phyloP scores from a whole-genome alignment of 2,329 filamentous ascomycete species.

The Sphaerulina populicola region DNA sequence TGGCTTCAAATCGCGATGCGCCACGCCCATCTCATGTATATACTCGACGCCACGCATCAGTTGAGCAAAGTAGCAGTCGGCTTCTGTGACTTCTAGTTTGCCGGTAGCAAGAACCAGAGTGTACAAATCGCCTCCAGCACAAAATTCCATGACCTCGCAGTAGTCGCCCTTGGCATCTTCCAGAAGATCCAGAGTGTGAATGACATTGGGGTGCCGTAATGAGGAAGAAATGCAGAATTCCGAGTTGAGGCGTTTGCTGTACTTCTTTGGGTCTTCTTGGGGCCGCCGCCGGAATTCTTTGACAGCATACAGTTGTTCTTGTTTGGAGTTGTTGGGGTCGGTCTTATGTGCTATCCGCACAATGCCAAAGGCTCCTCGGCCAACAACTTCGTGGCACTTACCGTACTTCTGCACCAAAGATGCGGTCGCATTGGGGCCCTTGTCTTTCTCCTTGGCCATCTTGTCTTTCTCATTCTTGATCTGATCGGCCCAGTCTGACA shows the following conservation, averaged over 20 bases:
- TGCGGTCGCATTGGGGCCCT: constrained; percentile 62
- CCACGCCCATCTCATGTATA: constrained; percentile 98
- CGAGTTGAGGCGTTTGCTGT: constrained; percentile 91
- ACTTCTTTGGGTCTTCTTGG: constrained; percentile 92
- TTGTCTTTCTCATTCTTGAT: constrained; percentile 79
- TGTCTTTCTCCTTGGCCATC: constrained; percentile 65
- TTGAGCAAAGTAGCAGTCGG: constrained; percentile 98
- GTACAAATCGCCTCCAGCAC: constrained; percentile 90
- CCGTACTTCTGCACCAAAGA: constrained; percentile 94
- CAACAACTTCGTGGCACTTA: constrained; percentile 95
- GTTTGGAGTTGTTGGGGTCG: constrained; percentile 63
- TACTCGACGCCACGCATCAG: constrained; percentile 99
- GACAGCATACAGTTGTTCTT: constrained; percentile 89
- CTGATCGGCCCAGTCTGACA: constrained; percentile 93
- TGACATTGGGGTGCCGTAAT: constrained; percentile 92
- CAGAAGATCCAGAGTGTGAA: constrained; percentile 89
- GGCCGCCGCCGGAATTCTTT: constrained; percentile 95
- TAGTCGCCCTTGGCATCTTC: constrained; percentile 96
- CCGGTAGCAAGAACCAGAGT: constrained; percentile 83
- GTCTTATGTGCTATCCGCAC: constrained; percentile 97
- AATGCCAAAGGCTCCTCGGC: constrained; percentile 91
- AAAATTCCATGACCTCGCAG: constrained; percentile 99
- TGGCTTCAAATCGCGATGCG: constrained; percentile 91
- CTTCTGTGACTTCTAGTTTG: constrained; percentile 84
- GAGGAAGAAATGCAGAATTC: constrained; percentile 99